Base-by-base conservation (phyloP, 805 yeast genomes). In the Cyberlindnera subsufficiens region DNA sequence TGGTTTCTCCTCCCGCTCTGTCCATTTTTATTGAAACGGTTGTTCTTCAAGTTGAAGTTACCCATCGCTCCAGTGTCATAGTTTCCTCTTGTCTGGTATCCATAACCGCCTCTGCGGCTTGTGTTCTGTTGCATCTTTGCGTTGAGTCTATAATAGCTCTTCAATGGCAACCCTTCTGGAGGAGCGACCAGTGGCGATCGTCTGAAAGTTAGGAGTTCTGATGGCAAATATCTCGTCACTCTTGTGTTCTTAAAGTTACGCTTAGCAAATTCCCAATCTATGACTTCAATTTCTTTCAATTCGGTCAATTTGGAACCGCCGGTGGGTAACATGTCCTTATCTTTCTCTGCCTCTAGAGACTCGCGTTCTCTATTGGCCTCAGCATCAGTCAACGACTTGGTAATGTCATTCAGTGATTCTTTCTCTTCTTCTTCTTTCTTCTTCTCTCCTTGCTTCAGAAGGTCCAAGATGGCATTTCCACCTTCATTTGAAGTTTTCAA, bases 61-160 rank as follows among this genome's bases (percentile, higher is more conserved):
- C 61, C 61, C 61, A 58, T 58, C 8, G 60, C 33, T 2, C 60
- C 62, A 11, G 62, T 56, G 35, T 44, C 50, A 27, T 40, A 49
- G 32, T 40, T 44, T 32, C 50, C 40, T 35, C 25, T 34, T 13
- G 30, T 30, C 41, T 41, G 37, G 32, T 40, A 32, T 25, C 40
- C 34, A 30, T 43, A 33, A 14, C 44, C 52, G 32, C 52, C 46
- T 31, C 39, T 39, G 31, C 43, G 44, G 18, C 27, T 31, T 36
- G 32, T 45, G 19, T 42, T 45, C 18, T 37, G 45, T 38, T 42
- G 46, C 7, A 27, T 37, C 25, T 43, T 47, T 45, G 42, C 43
- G 35, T 39, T 30, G n/a, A 52, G 31, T 43, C 60, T 45, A 45
- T 54, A 56, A 39, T 49, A 54, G 19, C 44, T 42, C 38, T 47